Percentiles rank a stretch among this genome's conserved stretches.
phyloP scores from a whole-genome alignment of 768 basidiomycete genomes.

The Pleurotus ostreatus region DNA sequence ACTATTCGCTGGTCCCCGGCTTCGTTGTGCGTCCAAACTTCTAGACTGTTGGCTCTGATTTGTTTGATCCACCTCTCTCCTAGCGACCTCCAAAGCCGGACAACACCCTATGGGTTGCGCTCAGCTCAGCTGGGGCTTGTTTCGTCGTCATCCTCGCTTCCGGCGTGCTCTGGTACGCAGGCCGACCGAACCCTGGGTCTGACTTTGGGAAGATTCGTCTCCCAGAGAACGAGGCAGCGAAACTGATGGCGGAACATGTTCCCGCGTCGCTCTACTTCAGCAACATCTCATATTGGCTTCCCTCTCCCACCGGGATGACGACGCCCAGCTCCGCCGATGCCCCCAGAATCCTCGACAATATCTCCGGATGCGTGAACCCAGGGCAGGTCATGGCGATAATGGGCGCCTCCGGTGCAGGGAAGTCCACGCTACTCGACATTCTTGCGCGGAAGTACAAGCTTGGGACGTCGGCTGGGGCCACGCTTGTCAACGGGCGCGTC shows the following conservation, averaged over 20 bases:
- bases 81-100: conserved; percentile 81
- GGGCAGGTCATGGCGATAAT: conserved; percentile 95
- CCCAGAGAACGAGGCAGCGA: conserved; percentile 76
- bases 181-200: conserved; percentile 60
- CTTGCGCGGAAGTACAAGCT: conserved; percentile 88
- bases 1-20: conserved; percentile 93
- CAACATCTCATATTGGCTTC: conserved; percentile 73
- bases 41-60: background rate
- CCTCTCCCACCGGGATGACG: conserved; percentile 31
- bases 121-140: conserved; percentile 79
- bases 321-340: conserved; percentile 13
- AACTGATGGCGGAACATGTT: conserved; percentile 91
- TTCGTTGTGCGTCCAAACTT: conserved; percentile 52
- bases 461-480: conserved; percentile 68
- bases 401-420: conserved; percentile 96
- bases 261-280: conserved; percentile 93
- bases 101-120: conserved; percentile 75
- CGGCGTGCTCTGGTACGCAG: conserved; percentile 85
- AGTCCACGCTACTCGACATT: conserved; percentile 95
- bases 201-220: conserved; percentile 73
- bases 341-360: conserved; percentile 60
- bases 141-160: conserved; percentile 68
- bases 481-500: conserved; percentile 81
- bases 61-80: background rate
- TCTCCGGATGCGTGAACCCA: conserved; percentile 81